These are phyloP conservation scores for Asterochloris erici DNA, from an alignment of 139 green algal species.

Conservation along the genomic window DNA sequence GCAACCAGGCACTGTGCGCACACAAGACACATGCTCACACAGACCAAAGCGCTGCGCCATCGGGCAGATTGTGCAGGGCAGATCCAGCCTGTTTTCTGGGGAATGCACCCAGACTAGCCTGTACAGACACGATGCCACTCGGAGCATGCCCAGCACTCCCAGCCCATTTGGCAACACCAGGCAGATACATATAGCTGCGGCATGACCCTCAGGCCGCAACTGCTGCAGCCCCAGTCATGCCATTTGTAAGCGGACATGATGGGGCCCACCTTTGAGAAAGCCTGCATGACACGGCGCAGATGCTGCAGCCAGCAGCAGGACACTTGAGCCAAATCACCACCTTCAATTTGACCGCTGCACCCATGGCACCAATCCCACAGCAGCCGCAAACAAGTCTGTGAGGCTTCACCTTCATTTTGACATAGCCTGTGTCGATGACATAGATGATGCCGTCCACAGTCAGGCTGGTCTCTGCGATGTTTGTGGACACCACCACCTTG, in stretches of 20 bases:
- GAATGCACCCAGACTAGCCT: too few species aligned
- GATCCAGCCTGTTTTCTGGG: too few species aligned
- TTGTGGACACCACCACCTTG: conserved; percentile 94
- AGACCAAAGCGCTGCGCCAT: too few species aligned
- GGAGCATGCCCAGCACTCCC: too few species aligned
- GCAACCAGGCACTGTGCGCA: too few species aligned
- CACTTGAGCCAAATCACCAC: neutral
- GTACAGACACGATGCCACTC: too few species aligned
- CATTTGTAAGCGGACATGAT: neutral
- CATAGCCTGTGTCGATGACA: conserved; percentile 91
- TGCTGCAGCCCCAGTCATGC: neutral
- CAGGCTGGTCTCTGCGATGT: conserved; percentile 97
- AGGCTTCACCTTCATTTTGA: conserved; percentile 82
- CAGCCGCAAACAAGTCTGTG: neutral
- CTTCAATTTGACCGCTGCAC: neutral
- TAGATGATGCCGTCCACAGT: conserved; percentile 96
- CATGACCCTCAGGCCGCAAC: neutral
- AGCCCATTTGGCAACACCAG: too few species aligned
- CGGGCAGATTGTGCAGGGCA: too few species aligned
- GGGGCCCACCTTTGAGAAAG: too few species aligned
- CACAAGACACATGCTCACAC: too few species aligned
- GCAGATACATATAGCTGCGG: too few species aligned
- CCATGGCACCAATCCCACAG: neutral
- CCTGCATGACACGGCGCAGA: too few species aligned
- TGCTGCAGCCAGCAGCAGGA: neutral